Conservation (phyloP, 108 stramenopile genomes). For the Cylindrotheca fusiformis region DNA sequence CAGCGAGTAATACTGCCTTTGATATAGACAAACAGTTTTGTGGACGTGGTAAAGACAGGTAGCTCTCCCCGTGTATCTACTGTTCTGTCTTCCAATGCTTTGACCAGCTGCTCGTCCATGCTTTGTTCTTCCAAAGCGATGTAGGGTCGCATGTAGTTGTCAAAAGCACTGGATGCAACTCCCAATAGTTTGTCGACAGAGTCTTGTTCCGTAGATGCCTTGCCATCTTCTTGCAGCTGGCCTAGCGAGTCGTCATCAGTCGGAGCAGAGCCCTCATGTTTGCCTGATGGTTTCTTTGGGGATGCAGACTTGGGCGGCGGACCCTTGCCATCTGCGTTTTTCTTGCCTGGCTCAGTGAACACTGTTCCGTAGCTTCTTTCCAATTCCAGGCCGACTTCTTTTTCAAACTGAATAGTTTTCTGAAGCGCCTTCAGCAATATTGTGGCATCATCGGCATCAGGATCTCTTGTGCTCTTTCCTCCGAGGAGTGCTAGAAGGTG, state of each 20-base stretch:
- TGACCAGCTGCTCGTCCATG: constrained; percentile 87
- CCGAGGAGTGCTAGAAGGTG: constrained; percentile 45
- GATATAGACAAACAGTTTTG: constrained; percentile 95
- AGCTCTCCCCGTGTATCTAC: constrained; percentile 91
- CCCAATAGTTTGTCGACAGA: constrained; percentile 69
- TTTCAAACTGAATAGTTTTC: constrained; percentile 93
- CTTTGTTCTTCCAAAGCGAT: constrained; percentile 88
- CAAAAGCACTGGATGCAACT: constrained; percentile 87
- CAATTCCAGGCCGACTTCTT: constrained; percentile 87
- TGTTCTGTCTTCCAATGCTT: constrained; percentile 65
- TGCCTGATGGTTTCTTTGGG: constrained; percentile 18
- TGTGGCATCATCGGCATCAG: constrained; percentile 82
- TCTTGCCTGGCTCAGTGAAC: constrained; percentile 35
- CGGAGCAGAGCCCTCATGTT: not conserved
- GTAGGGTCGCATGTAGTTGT: constrained; percentile 96
- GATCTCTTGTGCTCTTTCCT: constrained; percentile 38
- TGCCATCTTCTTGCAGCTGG: constrained; percentile 39
- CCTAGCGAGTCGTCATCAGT: constrained; percentile 12
- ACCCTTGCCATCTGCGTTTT: constrained; percentile 17
- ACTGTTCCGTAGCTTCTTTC: constrained; percentile 64
- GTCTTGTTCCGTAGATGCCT: constrained; percentile 34
- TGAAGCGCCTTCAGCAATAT: constrained; percentile 92
- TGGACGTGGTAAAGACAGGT: constrained; percentile 92
- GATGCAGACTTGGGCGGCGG: constrained; percentile 21
- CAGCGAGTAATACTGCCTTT: constrained; percentile 93